A percentile compares a stretch with the other conserved stretches of the same genome.
Evolutionary conservation across 805 yeast species (phyloP).

Genomic region (Yamadazyma olivae): DNA sequence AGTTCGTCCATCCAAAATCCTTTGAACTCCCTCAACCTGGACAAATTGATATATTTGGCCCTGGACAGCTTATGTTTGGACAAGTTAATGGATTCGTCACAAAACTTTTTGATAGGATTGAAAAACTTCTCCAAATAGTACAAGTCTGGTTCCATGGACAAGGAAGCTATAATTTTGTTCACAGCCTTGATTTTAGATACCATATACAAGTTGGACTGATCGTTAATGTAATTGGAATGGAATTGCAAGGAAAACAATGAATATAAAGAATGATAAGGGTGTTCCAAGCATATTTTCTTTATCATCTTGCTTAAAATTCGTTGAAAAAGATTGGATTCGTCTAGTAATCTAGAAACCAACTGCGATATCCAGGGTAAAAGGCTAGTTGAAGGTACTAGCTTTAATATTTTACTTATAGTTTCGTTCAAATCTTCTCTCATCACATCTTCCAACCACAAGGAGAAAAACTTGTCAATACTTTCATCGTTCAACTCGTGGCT

Average conservation of each 20-base stretch:
- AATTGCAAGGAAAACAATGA: slow-evolving; percentile 55
- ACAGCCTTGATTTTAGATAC: slow-evolving; percentile 47
- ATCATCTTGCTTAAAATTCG: slow-evolving; percentile 46
- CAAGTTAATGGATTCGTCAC: slow-evolving; percentile 48
- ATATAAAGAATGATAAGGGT: slow-evolving; percentile 75
- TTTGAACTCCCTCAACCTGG: slow-evolving; percentile 24
- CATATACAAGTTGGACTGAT: slow-evolving; percentile 32
- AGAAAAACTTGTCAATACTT: slow-evolving; percentile 67
- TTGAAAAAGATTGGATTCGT: slow-evolving; percentile 54
- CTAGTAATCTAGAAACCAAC: slow-evolving; percentile 63
- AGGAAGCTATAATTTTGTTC: slow-evolving; percentile 39
- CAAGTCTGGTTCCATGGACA: slow-evolving; percentile 4
- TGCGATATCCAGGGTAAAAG: slow-evolving; percentile 83
- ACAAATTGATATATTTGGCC: slow-evolving; percentile 28
- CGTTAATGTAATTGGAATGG: slow-evolving; percentile 33
- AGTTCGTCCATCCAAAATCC: slow-evolving; percentile 1
- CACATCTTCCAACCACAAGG: slow-evolving; percentile 74
- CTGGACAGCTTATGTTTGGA: slow-evolving; percentile 45
- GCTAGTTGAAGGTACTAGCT: slow-evolving; percentile 52
- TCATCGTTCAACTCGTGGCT: slow-evolving; percentile 52
- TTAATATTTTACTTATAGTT: slow-evolving; percentile 35
- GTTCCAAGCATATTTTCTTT: slow-evolving; percentile 43
- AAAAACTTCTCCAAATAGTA: slow-evolving; percentile 22
- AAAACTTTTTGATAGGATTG: slow-evolving; percentile 46
- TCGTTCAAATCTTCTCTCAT: slow-evolving; percentile 41